These are phyloP conservation scores for Kodamaea leandrae DNA, from an alignment of 805 yeast genomes.

Conservation along the genomic window DNA sequence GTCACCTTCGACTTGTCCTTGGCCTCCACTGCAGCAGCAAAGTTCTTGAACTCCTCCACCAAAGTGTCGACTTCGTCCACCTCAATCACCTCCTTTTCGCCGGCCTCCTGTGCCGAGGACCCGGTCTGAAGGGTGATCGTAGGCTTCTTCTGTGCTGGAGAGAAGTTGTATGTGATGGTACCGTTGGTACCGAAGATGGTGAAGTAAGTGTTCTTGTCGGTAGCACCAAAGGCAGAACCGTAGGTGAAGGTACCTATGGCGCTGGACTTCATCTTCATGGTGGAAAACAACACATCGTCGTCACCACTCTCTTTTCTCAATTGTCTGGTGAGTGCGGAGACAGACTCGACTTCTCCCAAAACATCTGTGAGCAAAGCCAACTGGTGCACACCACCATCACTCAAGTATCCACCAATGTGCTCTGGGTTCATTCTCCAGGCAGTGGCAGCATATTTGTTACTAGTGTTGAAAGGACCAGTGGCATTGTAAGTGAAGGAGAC, in stretches of 20 bases:
- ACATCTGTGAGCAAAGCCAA: slow-evolving; percentile 81
- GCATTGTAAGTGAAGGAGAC: slow-evolving; percentile 69
- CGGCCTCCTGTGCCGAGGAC: slow-evolving; percentile 43
- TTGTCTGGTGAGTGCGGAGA: slow-evolving; percentile 77
- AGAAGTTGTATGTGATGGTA: slow-evolving; percentile 63
- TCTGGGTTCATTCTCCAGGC: slow-evolving; percentile 88
- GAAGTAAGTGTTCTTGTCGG: slow-evolving; percentile 64
- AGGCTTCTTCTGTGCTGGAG: slow-evolving; percentile 44
- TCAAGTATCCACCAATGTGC: slow-evolving; percentile 88
- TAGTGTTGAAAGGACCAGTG: slow-evolving; percentile 66
- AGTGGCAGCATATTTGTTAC: slow-evolving; percentile 63
- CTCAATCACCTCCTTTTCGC: slow-evolving; percentile 43
- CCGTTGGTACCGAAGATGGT: slow-evolving; percentile 80
- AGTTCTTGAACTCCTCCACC: slow-evolving; percentile 47
- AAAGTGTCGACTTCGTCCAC: slow-evolving; percentile 45
- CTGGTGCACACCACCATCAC: slow-evolving; percentile 97
- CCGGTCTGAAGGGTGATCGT: slow-evolving; percentile 34
- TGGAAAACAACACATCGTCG: slow-evolving; percentile 76
- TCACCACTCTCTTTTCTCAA: slow-evolving; percentile 74
- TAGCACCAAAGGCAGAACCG: slow-evolving; percentile 84
- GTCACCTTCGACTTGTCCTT: slow-evolving; percentile 58
- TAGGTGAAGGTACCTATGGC: slow-evolving; percentile 82
- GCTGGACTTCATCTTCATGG: slow-evolving; percentile 57
- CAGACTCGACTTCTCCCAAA: slow-evolving; percentile 67
- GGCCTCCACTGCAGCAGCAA: slow-evolving; percentile 55